Conservation (phyloP, 768 basidiomycete species). For the Candolleomyces efflorescens region DNA sequence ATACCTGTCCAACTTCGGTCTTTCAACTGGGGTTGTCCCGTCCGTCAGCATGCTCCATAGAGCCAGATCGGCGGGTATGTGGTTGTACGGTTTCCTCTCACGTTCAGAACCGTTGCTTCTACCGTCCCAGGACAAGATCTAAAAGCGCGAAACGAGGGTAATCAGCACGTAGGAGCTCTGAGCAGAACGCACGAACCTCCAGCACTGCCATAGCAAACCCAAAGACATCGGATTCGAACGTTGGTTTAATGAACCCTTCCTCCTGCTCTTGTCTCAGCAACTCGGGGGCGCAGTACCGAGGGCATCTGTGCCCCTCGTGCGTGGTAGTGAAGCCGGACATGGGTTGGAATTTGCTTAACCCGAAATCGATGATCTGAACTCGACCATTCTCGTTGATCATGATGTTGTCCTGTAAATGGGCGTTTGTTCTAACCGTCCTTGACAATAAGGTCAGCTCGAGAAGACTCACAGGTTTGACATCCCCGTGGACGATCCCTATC, state of each 20-base stretch:
- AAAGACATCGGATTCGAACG: neutral
- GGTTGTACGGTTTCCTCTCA: neutral
- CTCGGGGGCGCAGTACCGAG: neutral
- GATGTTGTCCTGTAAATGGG: neutral
- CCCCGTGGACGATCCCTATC: neutral
- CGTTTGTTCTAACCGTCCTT: neutral
- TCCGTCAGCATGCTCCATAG: neutral
- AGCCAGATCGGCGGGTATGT: neutral
- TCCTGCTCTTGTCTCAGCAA: neutral
- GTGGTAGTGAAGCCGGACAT: neutral
- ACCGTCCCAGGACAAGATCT: neutral
- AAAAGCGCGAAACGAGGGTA: neutral
- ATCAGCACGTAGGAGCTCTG: neutral
- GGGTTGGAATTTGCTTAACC: neutral
- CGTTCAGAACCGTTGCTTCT: neutral
- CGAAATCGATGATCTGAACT: neutral
- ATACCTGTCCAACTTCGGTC: neutral
- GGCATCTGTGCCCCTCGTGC: neutral
- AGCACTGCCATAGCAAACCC: neutral
- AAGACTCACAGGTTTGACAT: neutral
- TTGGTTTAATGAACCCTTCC: neutral
- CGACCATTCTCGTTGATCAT: neutral
- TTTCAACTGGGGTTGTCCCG: neutral
- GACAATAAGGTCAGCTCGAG: neutral
- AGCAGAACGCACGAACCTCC: neutral